Conservation (phyloP, 129 eudicot species). For the Oenanthe sinensis region DNA sequence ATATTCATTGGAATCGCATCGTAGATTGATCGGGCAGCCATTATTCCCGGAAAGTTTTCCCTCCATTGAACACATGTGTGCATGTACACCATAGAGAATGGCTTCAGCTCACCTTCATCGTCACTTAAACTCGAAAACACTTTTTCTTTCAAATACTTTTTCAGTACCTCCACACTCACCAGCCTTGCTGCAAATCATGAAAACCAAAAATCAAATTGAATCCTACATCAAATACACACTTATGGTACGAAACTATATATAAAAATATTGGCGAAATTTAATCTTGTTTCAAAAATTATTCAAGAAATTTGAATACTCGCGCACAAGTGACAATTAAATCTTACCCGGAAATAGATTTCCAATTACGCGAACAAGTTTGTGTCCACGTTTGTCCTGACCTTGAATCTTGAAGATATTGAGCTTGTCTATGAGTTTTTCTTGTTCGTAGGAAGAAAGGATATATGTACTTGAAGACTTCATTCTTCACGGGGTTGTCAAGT, state of each 20-base stretch:
- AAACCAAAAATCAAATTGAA: too few relatives aligned
- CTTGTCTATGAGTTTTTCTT: conserved; percentile 43
- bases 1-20: conserved; percentile 31
- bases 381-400: conserved; percentile 56
- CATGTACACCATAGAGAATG: conserved; percentile 42
- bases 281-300: too few relatives aligned
- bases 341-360: conserved; percentile 65
- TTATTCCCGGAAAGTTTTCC: conserved; percentile 43
- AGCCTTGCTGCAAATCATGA: conserved; percentile 36
- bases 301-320: too few relatives aligned
- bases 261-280: too few relatives aligned
- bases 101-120: neutral
- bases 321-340: too few relatives aligned
- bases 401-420: conserved; percentile 51
- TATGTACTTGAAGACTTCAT: neutral
- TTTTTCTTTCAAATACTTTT: conserved; percentile 37
- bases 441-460: conserved; percentile 12
- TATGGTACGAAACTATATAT: too few relatives aligned
- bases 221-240: too few relatives aligned
- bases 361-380: conserved; percentile 37
- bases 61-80: conserved; percentile 32
- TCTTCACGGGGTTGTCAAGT: neutral
- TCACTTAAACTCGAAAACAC: conserved; percentile 23
- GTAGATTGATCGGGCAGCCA: conserved; percentile 33
- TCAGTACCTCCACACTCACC: conserved; percentile 30